phyloP scores from a whole-genome alignment of 2,329 filamentous ascomycete genomes.

The Colletotrichum navitas region DNA sequence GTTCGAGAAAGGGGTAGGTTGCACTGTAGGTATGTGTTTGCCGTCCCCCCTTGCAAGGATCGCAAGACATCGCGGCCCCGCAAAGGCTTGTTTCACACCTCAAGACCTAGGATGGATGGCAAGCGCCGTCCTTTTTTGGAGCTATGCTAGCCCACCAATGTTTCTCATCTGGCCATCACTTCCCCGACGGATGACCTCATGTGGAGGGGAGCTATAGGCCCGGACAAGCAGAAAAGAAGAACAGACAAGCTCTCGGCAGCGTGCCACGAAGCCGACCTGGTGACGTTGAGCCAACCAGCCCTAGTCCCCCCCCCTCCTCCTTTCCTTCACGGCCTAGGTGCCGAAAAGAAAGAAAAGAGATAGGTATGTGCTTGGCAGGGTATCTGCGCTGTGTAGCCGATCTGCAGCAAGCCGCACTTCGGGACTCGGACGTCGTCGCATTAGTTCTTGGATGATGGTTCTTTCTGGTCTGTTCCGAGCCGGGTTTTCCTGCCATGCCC shows the following conservation, averaged over 20 bases:
- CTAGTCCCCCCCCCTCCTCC: conserved; percentile 21
- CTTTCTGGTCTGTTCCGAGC: neutral
- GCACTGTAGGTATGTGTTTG: too few species aligned
- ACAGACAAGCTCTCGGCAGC: conserved; percentile 11
- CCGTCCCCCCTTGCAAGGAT: conserved; percentile 3
- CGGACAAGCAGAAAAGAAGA: neutral
- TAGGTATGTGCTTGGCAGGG: conserved; percentile 34
- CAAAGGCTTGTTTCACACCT: conserved; percentile 41
- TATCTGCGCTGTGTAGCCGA: conserved; percentile 7
- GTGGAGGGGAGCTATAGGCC: neutral
- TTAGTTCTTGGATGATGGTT: neutral
- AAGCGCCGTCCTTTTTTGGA: conserved; percentile 25
- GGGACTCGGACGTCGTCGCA: conserved; percentile 9
- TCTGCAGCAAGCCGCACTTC: conserved; percentile 15
- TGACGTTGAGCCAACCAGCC: conserved; percentile 31
- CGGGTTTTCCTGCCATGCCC: neutral
- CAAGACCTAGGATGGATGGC: neutral
- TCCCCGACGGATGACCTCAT: conserved; percentile 39
- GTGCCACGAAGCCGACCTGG: conserved; percentile 35
- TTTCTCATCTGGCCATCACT: conserved; percentile 10
- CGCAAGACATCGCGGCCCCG: conserved; percentile 13
- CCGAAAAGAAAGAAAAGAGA: neutral
- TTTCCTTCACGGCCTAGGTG: conserved; percentile 7
- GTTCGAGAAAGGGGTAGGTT: conserved; percentile 1
- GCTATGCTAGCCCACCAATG: neutral